These are phyloP conservation scores for Botrytis paeoniae DNA, from an alignment of 2,329 filamentous ascomycete species.

Conservation along the genomic window DNA sequence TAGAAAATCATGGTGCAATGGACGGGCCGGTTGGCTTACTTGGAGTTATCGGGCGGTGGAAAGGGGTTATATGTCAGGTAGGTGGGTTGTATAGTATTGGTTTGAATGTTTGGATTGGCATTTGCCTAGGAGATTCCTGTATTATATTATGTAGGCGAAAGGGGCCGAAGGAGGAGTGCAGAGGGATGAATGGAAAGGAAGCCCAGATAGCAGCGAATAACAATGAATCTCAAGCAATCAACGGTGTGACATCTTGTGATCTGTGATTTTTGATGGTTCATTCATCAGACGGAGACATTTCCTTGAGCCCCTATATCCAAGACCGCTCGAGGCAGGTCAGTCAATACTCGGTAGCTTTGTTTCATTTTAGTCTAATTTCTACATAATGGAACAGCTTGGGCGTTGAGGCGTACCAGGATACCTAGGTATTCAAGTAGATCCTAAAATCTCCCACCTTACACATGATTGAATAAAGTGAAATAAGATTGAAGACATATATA, in stretches of 20 bases:
- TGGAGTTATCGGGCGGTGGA: background rate
- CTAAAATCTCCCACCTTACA: background rate
- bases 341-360: background rate
- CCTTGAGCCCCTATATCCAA: background rate
- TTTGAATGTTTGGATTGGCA: background rate
- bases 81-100: background rate
- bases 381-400: background rate
- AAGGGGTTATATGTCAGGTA: background rate
- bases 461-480: background rate
- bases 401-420: background rate
- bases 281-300: background rate
- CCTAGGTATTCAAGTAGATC: background rate
- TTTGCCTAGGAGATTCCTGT: background rate
- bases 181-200: background rate
- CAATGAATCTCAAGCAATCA: background rate
- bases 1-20: conserved; percentile 3
- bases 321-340: background rate
- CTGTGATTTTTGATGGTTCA: background rate
- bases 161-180: background rate
- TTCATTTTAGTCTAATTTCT: background rate
- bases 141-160: background rate
- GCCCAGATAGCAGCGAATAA: background rate
- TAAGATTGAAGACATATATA: background rate
- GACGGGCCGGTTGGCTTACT: background rate
- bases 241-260: background rate